phyloP scores from a whole-genome alignment of 441 rosid species.

The Adansonia gregorii region DNA sequence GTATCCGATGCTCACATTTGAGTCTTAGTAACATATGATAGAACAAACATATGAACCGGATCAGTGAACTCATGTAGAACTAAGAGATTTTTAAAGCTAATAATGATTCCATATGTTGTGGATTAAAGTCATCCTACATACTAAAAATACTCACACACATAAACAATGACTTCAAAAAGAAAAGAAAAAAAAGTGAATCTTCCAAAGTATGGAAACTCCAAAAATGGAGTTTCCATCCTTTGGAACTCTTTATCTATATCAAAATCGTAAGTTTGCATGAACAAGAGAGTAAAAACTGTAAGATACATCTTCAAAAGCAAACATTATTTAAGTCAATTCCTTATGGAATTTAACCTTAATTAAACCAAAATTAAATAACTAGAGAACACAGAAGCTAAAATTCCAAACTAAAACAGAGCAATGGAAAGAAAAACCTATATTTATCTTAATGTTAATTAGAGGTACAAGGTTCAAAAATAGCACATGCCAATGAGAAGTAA shows the following conservation, averaged over 20 bases:
- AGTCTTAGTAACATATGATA: not conserved
- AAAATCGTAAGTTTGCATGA: slow-evolving; percentile 82
- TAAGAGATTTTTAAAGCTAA: slow-evolving; percentile 10
- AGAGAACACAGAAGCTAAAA: not conserved
- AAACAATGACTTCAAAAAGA: not conserved
- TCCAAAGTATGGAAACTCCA: no score
- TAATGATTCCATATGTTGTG: slow-evolving; percentile 13
- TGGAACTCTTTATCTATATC: slow-evolving; percentile 95
- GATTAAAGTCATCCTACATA: not conserved
- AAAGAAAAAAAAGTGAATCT: slow-evolving; percentile 14
- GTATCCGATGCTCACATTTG: no score
- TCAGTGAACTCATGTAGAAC: slow-evolving; percentile 15
- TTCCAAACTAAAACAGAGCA: slow-evolving; percentile 14
- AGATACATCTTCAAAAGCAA: slow-evolving; percentile 28
- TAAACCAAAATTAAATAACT: slow-evolving; percentile 15
- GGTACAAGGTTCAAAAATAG: not conserved
- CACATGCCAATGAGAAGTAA: not conserved
- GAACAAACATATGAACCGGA: slow-evolving; percentile 4
- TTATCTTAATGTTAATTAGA: not conserved
- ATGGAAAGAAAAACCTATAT: slow-evolving; percentile 3
- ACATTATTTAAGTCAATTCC: not conserved
- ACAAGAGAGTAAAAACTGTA: slow-evolving; percentile 24
- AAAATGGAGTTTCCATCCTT: slow-evolving; percentile 83
- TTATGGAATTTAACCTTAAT: slow-evolving; percentile 14
- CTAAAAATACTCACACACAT: not conserved